Conservation (phyloP, 2,329 filamentous ascomycete genomes). For the Trichoderma sp. region DNA sequence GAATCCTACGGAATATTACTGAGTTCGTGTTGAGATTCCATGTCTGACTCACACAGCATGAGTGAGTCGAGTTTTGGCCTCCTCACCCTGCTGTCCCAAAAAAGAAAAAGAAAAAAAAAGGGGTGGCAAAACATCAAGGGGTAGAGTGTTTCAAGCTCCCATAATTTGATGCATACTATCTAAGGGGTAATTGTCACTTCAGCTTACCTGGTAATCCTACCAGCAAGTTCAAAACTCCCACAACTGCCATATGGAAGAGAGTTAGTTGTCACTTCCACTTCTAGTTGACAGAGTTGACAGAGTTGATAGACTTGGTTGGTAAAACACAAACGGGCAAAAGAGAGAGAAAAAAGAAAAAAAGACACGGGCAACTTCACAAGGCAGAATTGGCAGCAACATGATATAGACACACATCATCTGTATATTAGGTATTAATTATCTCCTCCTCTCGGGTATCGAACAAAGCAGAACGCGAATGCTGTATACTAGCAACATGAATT, state of each 20-base stretch:
- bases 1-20: too few species aligned
- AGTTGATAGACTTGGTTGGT: too few species aligned
- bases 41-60: not conserved
- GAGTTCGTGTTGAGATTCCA: not conserved
- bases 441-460: slow-evolving; percentile 41
- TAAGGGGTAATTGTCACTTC: not conserved
- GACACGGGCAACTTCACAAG: not conserved
- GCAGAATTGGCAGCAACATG: slow-evolving; percentile 13
- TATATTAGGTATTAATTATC: slow-evolving; percentile 46
- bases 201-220: not conserved
- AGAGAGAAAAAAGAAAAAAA: not conserved
- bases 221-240: too few species aligned
- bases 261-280: too few species aligned
- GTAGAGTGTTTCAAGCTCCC: not conserved
- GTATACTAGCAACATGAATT: slow-evolving; percentile 27
- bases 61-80: not conserved
- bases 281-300: too few species aligned
- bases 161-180: not conserved
- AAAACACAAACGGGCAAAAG: too few species aligned
- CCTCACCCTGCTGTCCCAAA: not conserved
- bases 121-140: not conserved
- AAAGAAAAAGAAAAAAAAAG: not conserved
- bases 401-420: slow-evolving; percentile 36
- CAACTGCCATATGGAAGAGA: too few species aligned
- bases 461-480: slow-evolving; percentile 33